Base-by-base conservation (phyloP, 208 protist genomes). In the Crithidia expoeki region DNA sequence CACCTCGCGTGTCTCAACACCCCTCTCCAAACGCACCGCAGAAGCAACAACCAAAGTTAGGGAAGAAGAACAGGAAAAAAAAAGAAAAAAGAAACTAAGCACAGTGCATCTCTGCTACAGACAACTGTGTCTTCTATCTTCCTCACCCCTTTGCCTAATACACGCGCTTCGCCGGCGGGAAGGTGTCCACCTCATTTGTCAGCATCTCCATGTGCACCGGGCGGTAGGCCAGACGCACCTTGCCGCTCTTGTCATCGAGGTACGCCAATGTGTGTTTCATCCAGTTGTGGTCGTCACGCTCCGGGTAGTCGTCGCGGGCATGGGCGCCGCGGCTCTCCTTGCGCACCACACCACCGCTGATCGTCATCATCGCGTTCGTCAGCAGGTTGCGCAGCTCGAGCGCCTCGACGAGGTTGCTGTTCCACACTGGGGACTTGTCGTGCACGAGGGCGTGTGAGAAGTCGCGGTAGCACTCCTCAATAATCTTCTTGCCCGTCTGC, bases 351-450 rank as follows among this genome's bases (percentile, higher is more conserved):
- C 94, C 98, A 32, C 90, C 78, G 49, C 83, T 88, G 79, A 98
- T 97, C 28, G 98, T 99, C 68, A 98, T 77, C 38, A 97, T 80
- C 57, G 98, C 97, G 79, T 98, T 98, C 33, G 85, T 92, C 42
- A 99, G 84, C 52, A 99, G 80, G 83, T 99, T 99, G 68, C 98
- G 95, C 57, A 99, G 92, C 93, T 99, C 99, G 5, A 99, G 89
- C 11, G 98, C 96, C 87, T 99, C 99, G 38, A 99, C 90, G 16
- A 99, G 85, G 75, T 99, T 99, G 62, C 95, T 98, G 90, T 99
- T 99, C 96, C 96, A 98, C 66, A 97, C 84, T 0, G 85, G 81
- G 4, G 89, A 96, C 71, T 96, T 97, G 88, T 99, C 98, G 25
- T 92, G 79, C 46, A 98, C 90, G 23, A 96, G 73, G 23, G 99